A percentile compares a stretch with the other conserved stretches of the same genome.
Conservation (phyloP, 441 rosid species). For the Euphorbia schlechtendalii region DNA sequence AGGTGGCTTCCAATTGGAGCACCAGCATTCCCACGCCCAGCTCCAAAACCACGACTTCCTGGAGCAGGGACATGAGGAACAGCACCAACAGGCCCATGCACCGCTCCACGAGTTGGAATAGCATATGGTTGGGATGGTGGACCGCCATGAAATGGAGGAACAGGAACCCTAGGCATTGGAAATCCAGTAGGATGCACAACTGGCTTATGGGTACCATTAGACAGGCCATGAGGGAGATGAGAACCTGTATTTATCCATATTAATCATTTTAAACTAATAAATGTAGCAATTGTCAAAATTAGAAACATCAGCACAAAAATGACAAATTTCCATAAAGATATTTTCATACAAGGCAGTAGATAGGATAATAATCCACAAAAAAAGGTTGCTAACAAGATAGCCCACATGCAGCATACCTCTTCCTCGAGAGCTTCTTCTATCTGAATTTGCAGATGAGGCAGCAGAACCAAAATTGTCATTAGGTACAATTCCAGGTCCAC, state of each 20-base stretch:
- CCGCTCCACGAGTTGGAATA: constrained; percentile 85
- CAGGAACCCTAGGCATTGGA: constrained; percentile 75
- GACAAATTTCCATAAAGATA: not conserved
- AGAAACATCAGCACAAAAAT: constrained; percentile 8
- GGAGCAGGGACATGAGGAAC: constrained; percentile 88
- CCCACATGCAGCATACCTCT: constrained; percentile 46
- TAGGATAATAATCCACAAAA: not conserved
- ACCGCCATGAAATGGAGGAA: constrained; percentile 74
- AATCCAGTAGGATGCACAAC: constrained; percentile 82
- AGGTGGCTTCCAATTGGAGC: constrained; percentile 85
- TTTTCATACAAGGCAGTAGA: not conserved
- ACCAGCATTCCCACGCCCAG: constrained; percentile 79
- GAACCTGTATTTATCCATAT: constrained; percentile 43
- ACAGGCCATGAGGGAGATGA: constrained; percentile 63
- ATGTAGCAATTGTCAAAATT: not conserved
- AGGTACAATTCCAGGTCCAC: constrained; percentile 73
- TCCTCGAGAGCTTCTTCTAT: constrained; percentile 78
- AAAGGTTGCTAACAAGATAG: not conserved
- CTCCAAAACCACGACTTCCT: constrained; percentile 84
- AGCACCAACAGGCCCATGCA: constrained; percentile 89
- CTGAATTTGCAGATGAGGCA: constrained; percentile 53
- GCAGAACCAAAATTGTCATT: constrained; percentile 61
- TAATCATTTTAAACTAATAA: not conserved
- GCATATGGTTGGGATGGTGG: constrained; percentile 89
- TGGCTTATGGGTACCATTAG: constrained; percentile 83